Evolutionary conservation across 2,329 filamentous ascomycete species (phyloP), one percentile per base, ranked within the genome.

Genomic region (Metarhizium guizhouense): DNA sequence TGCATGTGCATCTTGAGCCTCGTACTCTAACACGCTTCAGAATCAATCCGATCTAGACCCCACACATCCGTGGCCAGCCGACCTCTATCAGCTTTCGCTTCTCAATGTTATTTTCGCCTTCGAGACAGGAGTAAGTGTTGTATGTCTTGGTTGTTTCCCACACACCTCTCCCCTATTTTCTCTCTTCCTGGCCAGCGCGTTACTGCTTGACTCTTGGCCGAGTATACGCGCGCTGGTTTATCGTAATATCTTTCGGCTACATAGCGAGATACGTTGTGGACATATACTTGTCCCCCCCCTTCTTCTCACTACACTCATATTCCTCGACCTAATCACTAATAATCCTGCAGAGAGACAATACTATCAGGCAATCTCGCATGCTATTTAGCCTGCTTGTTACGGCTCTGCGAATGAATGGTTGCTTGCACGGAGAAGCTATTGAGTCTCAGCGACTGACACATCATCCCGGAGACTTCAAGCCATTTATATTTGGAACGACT

Each of bases 61-160:
- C 11, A 59, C 57, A n/a, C 59, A 59, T 3, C 58, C 58, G 7
- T 64, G 71, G 69, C 62, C 65, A 4, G 52, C 65, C 48, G 61
- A 67, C 20, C 61, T 68, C 0, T 74, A 69, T 47, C 67, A 72
- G 56, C 64, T 68, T 0, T 63, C 70, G 3, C 57, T 74, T 4
- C 54, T 75, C 3, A 71, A 72, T 32, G 67, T 74, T 1, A 63
- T 74, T 1, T 75, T 75, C 54, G 69, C 68, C 1, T 65, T 75
- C 10, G 68, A 72, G 25, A 64, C 63, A 1, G 70, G 70, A 4
- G 70, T 72, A 54, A 10, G 68, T 53, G 13, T 42, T 16, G 25
- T 4, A 18, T 42, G 40, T 42, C 11, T 14, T 7, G 40, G 1
- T 11, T 11, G 32, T 40, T 40, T 40, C 3, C 2, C 10, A 30